Evolutionary conservation across 1,139 yeast genomes (phyloP).

Genomic region (Oligophagozyma castellii): DNA sequence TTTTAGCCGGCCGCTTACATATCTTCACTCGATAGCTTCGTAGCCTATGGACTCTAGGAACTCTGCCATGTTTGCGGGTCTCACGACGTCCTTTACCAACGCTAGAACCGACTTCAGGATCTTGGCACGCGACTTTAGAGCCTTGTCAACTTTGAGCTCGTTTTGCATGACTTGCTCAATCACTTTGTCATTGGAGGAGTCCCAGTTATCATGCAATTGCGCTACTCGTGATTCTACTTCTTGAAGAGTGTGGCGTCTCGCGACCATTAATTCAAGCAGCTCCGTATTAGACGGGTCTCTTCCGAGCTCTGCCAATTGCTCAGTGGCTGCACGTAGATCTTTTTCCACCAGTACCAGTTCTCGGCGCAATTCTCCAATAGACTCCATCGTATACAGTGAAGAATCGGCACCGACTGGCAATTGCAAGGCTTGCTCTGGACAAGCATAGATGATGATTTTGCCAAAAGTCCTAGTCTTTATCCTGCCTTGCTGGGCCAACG

Average conservation of each 20-base stretch:
- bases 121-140: slow-evolving; percentile 7
- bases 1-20: background rate
- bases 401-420: slow-evolving; percentile 1
- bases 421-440: slow-evolving; percentile 17
- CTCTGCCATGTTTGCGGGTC: slow-evolving; percentile 12
- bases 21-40: background rate
- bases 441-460: slow-evolving; percentile 27
- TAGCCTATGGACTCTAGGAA: too few relatives aligned
- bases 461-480: slow-evolving; percentile 27
- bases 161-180: slow-evolving; percentile 5
- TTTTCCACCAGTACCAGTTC: slow-evolving; percentile 12
- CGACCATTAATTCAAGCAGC: slow-evolving; percentile 5
- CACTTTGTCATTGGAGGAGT: slow-evolving; percentile 8
- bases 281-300: slow-evolving; percentile 13
- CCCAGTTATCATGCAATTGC: slow-evolving; percentile 8
- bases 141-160: slow-evolving; percentile 9
- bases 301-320: slow-evolving; percentile 5
- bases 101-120: slow-evolving; percentile 7
- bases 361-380: slow-evolving; percentile 10
- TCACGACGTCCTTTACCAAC: slow-evolving; percentile 14
- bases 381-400: slow-evolving; percentile 9
- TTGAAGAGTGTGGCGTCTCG: slow-evolving; percentile 4
- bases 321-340: slow-evolving; percentile 7
- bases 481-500: slow-evolving; percentile 19
- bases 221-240: slow-evolving; percentile 5